These are phyloP conservation scores for Apiospora saccharicola DNA, from an alignment of 2,329 filamentous ascomycete species.

Conservation along the genomic window DNA sequence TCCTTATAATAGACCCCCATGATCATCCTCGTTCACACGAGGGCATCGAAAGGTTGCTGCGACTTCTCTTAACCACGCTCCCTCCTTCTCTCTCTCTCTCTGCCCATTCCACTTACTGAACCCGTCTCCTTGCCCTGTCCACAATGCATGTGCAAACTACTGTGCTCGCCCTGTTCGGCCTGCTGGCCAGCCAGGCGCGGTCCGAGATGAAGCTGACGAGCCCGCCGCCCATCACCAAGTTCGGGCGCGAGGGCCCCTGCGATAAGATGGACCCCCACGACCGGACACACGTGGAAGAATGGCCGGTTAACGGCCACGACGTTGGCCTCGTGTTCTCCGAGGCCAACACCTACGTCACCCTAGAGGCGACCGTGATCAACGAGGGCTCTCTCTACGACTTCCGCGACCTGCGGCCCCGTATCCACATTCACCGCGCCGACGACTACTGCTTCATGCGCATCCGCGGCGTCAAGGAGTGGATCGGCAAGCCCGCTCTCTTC, in stretches of 20 bases:
- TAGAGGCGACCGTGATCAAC: conserved; percentile 8
- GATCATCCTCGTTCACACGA: neutral
- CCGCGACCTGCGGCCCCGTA: neutral
- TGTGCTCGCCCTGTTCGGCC: neutral
- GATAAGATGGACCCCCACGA: neutral
- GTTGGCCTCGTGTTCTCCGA: neutral
- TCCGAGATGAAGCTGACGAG: neutral
- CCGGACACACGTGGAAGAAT: neutral
- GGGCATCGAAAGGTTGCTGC: neutral
- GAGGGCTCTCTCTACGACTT: neutral
- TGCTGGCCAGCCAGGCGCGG: neutral
- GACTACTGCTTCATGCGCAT: conserved; percentile 22
- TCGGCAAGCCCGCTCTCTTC: conserved; percentile 14
- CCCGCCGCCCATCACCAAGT: neutral
- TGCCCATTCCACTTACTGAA: neutral
- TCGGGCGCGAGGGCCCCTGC: neutral
- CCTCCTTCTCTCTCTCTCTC: neutral
- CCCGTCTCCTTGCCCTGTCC: too few relatives aligned
- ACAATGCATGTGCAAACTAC: neutral
- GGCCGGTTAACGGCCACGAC: conserved; percentile 18
- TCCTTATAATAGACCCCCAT: neutral
- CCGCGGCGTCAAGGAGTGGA: conserved; percentile 9
- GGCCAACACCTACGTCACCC: neutral
- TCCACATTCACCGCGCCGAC: neutral
- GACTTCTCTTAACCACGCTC: neutral